Evolutionary conservation across 768 basidiomycete species (phyloP).

Genomic region (Lactifluus hygrophoroides): DNA sequence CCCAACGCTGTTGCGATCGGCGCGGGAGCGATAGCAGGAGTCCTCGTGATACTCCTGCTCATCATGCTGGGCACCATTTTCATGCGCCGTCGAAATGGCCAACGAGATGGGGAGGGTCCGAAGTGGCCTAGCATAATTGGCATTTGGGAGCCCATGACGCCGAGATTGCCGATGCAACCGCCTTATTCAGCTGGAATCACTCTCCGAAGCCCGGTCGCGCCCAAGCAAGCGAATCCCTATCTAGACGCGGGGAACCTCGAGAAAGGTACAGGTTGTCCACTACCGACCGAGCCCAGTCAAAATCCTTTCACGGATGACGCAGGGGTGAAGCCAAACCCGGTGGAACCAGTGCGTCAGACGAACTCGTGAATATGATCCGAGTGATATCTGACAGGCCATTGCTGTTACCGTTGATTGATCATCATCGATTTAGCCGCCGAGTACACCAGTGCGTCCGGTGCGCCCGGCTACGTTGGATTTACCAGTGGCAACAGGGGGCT

Average conservation of each 20-base stretch:
- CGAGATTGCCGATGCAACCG: constrained; percentile 6
- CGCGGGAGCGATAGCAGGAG: not conserved
- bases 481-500: not conserved
- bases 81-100: not conserved
- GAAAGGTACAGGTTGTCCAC: not conserved
- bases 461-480: not conserved
- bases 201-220: not conserved
- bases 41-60: not conserved
- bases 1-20: not conserved
- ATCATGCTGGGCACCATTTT: not conserved
- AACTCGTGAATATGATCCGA: not conserved
- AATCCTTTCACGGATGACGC: not conserved
- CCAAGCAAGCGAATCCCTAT: not conserved
- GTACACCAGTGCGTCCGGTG: not conserved
- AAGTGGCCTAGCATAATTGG: not conserved
- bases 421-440: not conserved
- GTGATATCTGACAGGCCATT: not conserved
- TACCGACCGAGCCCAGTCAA: not conserved
- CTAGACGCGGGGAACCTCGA: not conserved
- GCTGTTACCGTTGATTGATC: not conserved
- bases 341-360: not conserved
- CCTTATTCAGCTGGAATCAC: not conserved
- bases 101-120: not conserved
- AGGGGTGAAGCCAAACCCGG: not conserved
- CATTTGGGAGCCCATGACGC: not conserved